These are phyloP conservation scores for Aquilaria yunnanensis DNA, from an alignment of 345 rosid genomes.

Conservation along the genomic window DNA sequence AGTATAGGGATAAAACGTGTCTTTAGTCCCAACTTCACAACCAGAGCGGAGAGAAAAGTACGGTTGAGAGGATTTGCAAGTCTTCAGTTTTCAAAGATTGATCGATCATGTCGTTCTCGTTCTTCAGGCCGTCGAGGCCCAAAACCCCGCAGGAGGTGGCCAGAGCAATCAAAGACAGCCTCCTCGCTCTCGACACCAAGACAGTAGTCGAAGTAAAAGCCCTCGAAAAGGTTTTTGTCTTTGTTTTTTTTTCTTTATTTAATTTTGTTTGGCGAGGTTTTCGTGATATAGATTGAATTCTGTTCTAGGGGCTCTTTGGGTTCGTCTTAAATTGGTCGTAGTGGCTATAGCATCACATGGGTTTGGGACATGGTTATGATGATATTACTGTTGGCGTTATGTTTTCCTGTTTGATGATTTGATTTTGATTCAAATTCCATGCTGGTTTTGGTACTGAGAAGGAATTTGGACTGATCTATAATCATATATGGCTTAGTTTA, in stretches of 20 bases:
- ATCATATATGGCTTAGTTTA: not conserved
- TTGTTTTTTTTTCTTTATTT: not conserved
- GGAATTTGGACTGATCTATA: not conserved
- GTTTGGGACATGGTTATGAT: no score
- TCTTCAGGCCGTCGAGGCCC: slow-evolving; percentile 92
- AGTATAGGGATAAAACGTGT: no score
- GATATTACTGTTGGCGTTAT: not conserved
- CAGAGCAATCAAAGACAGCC: slow-evolving; percentile 75
- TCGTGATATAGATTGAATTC: not conserved
- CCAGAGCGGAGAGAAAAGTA: not conserved
- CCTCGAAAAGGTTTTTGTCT: slow-evolving; percentile 64
- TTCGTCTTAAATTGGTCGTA: not conserved
- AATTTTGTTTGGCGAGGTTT: not conserved
- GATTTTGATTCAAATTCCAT: not conserved
- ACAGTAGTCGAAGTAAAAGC: slow-evolving; percentile 86
- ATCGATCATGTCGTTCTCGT: slow-evolving; percentile 73
- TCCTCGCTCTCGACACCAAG: slow-evolving; percentile 79
- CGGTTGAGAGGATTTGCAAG: no score
- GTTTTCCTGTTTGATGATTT: not conserved
- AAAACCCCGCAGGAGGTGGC: slow-evolving; percentile 83
- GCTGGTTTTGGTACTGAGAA: not conserved
- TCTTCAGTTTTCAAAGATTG: not conserved
- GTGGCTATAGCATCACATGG: no score
- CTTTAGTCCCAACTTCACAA: no score
- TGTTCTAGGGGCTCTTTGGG: slow-evolving; percentile 6